Percentiles rank a stretch among this genome's conserved stretches.
These are phyloP conservation scores for Mallotus japonicus DNA, from an alignment of 441 rosid genomes.

Conservation along the genomic window DNA sequence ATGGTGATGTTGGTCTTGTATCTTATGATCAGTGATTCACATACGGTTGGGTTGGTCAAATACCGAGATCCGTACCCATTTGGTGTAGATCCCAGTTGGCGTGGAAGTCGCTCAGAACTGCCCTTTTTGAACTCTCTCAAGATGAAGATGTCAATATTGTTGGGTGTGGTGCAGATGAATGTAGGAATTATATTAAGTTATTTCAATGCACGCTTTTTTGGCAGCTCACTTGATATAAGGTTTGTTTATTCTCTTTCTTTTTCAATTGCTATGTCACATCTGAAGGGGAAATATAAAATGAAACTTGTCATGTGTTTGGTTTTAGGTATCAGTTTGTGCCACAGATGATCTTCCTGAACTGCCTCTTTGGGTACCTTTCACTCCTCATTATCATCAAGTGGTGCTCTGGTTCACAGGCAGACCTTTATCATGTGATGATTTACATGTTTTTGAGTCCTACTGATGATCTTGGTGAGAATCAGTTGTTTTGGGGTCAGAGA, in stretches of 20 bases:
- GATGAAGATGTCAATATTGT: constrained; percentile 97
- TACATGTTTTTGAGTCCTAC: constrained; percentile 98
- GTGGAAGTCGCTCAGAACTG: constrained; percentile 95
- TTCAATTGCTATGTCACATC: constrained; percentile 19
- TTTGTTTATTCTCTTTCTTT: constrained; percentile 22
- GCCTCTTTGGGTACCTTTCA: constrained; percentile 91
- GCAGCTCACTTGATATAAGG: constrained; percentile 80
- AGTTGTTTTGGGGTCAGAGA: constrained; percentile 94
- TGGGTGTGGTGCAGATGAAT: constrained; percentile 94
- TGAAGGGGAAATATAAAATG: constrained; percentile 19
- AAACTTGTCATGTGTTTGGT: constrained; percentile 28
- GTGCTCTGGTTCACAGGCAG: constrained; percentile 98
- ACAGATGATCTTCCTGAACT: constrained; percentile 90
- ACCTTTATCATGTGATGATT: constrained; percentile 98
- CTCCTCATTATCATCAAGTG: constrained; percentile 89
- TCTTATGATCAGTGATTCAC: constrained; percentile 64
- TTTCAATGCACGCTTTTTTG: constrained; percentile 81
- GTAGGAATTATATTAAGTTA: constrained; percentile 82
- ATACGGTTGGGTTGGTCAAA: constrained; percentile 65
- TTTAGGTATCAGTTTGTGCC: constrained; percentile 95
- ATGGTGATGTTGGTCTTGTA: constrained; percentile 17
- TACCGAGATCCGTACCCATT: constrained; percentile 84
- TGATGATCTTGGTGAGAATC: constrained; percentile 82
- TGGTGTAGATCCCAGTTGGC: constrained; percentile 99
- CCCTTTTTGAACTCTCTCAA: constrained; percentile 93